Evolutionary conservation across 768 basidiomycete species (phyloP), one percentile per base, ranked within the genome.

Genomic region (Suillus sp.): DNA sequence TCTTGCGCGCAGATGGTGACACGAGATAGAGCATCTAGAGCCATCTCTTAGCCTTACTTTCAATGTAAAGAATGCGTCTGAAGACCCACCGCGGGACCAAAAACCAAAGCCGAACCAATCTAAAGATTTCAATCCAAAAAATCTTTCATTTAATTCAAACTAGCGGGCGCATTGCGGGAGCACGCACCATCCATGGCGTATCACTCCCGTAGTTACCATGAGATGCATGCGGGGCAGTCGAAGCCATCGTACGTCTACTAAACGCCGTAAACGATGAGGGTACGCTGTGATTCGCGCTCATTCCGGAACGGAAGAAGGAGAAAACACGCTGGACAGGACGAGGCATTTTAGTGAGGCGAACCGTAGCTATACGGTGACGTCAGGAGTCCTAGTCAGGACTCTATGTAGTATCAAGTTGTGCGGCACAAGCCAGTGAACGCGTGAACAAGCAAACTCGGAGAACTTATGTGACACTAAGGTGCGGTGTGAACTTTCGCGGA

Each of bases 101-200:
- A 75, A 56, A 74, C 62, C 42, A 75, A 55, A 20, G 71, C 72
- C 16, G 74, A 76, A 48, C 75, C 75, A 48, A 75, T 65, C 75
- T 75, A 32, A 3, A 35, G 3, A 16, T n/a, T 10, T 5, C 25
- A 55, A 35, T 25, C 11, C 25, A 43, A 64, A 34, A 60, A 60
- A 6, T 60, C 22, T 10, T 27, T 61, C 16, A n/a, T 62, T 30
- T 10, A 30, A 22, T 38, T 62, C 59, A 22, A 30, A 27, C 13
- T 25, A 34, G 22, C 1, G 8, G 38, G 34, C 10, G 45, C 53
- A n/a, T 25, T 8, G 6, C 7, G 61, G 8, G 6, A 43, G 18
- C 32, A 69, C 75, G 38, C 38, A 75, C 74, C 16, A 76, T 75
- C 74, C 74, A 75, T 14, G 67, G 65, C 16, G 42, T 69, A 56